phyloP scores from a whole-genome alignment of 257 asterid genomes.

The Solanum lycopersicoides region DNA sequence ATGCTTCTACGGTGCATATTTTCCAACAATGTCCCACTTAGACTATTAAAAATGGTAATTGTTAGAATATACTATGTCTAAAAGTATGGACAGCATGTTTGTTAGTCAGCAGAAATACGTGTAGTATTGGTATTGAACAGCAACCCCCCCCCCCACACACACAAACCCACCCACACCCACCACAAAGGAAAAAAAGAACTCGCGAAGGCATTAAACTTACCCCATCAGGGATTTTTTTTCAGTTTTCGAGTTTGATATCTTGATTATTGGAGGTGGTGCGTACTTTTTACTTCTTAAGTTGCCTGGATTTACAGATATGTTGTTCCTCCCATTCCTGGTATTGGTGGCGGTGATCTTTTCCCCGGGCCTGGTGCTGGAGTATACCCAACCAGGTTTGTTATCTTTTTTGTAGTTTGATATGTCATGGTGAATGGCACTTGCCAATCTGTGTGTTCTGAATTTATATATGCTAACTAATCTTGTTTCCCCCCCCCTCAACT shows the following conservation, averaged over 20 bases:
- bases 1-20: not conserved
- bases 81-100: not conserved
- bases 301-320: constrained; percentile 18
- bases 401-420: not conserved
- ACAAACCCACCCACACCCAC: too few species aligned
- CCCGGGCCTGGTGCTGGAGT: constrained; percentile 75
- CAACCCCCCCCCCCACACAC: too few species aligned
- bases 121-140: too few species aligned
- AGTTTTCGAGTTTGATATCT: not conserved
- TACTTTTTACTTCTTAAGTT: not conserved
- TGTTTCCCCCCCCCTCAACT: not conserved
- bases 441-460: not conserved
- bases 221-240: not conserved
- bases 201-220: not conserved
- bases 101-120: not conserved
- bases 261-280: not conserved
- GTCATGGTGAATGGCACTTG: not conserved
- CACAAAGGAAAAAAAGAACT: too few species aligned
- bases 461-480: not conserved
- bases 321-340: constrained; percentile 43
- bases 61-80: not conserved
- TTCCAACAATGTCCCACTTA: not conserved
- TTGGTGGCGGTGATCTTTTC: constrained; percentile 42
- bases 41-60: not conserved
- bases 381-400: constrained; percentile 56